Conservation (phyloP, 2,329 filamentous ascomycete genomes). For the Alternaria infectoria region DNA sequence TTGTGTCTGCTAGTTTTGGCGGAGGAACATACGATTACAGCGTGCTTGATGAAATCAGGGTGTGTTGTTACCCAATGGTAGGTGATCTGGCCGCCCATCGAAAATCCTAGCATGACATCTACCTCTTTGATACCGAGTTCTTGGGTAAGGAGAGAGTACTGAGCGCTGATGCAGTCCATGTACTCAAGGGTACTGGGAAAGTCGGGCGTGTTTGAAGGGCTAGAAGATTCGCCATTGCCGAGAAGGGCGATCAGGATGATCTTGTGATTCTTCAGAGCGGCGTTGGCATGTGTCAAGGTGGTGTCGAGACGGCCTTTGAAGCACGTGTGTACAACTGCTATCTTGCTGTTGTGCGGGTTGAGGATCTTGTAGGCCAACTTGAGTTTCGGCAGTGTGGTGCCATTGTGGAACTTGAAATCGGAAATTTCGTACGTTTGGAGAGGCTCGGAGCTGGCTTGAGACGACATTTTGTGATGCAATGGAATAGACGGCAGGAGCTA, state of each 20-base stretch:
- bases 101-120: constrained; percentile 61
- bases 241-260: constrained; percentile 61
- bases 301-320: constrained; percentile 60
- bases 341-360: constrained; percentile 29
- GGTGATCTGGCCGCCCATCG: constrained; percentile 62
- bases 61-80: constrained; percentile 61
- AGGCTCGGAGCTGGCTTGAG: constrained; percentile 11
- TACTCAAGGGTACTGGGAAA: constrained; percentile 57
- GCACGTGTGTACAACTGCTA: constrained; percentile 59
- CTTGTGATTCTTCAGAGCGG: constrained; percentile 55
- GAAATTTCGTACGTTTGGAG: constrained; percentile 20
- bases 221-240: constrained; percentile 61
- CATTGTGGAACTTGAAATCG: constrained; percentile 29
- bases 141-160: constrained; percentile 52
- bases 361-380: constrained; percentile 32
- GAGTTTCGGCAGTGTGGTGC: constrained; percentile 17
- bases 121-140: constrained; percentile 53
- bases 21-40: constrained; percentile 59
- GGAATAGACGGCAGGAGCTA: no score
- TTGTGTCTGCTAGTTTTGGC: constrained; percentile 61
- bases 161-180: constrained; percentile 60
- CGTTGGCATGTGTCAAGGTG: constrained; percentile 56
- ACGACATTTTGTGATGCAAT: constrained; percentile 11
- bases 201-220: constrained; percentile 56
- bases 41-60: constrained; percentile 52